Conservation (phyloP, 352 stramenopile genomes). For the Achlya hypogyna region DNA sequence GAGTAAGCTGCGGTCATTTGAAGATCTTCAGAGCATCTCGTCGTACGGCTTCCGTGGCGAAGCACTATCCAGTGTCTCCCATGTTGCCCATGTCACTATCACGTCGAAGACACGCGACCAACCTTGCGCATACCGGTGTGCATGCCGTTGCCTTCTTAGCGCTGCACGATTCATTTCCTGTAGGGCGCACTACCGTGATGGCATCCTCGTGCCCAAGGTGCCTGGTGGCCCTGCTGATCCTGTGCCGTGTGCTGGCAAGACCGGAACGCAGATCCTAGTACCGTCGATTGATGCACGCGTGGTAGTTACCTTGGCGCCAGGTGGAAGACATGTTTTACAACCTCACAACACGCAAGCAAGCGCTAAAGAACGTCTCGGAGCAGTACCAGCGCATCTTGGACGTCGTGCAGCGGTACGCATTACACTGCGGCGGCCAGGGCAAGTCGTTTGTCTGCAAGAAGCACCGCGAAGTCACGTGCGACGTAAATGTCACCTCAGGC, state of each 20-base stretch:
- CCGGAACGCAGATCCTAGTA: slow-evolving; percentile 71
- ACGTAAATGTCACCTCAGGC: slow-evolving; percentile 64
- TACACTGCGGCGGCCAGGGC: slow-evolving; percentile 85
- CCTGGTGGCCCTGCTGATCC: slow-evolving; percentile 56
- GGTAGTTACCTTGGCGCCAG: slow-evolving; percentile 20
- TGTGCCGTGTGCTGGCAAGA: slow-evolving; percentile 65
- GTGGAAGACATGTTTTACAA: slow-evolving; percentile 99
- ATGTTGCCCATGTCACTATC: slow-evolving; percentile 90
- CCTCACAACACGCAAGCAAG: slow-evolving; percentile 87
- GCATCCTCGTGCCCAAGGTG: slow-evolving; percentile 67
- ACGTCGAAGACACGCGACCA: slow-evolving; percentile 74
- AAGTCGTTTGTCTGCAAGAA: slow-evolving; percentile 96
- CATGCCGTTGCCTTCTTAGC: background rate
- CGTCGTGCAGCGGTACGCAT: slow-evolving; percentile 94
- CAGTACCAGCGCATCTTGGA: slow-evolving; percentile 92
- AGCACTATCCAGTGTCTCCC: slow-evolving; percentile 94
- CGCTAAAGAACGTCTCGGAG: slow-evolving; percentile 88
- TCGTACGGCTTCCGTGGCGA: slow-evolving; percentile 99
- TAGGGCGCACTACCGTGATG: slow-evolving; percentile 88
- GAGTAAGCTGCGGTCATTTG: slow-evolving; percentile 91
- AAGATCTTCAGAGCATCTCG: slow-evolving; percentile 90
- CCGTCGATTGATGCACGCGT: background rate
- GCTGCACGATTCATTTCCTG: slow-evolving; percentile 19
- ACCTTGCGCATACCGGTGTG: slow-evolving; percentile 72
- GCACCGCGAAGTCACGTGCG: slow-evolving; percentile 67